These are phyloP conservation scores for Ophiostoma montium DNA, from an alignment of 2,329 filamentous ascomycete species.

Conservation along the genomic window DNA sequence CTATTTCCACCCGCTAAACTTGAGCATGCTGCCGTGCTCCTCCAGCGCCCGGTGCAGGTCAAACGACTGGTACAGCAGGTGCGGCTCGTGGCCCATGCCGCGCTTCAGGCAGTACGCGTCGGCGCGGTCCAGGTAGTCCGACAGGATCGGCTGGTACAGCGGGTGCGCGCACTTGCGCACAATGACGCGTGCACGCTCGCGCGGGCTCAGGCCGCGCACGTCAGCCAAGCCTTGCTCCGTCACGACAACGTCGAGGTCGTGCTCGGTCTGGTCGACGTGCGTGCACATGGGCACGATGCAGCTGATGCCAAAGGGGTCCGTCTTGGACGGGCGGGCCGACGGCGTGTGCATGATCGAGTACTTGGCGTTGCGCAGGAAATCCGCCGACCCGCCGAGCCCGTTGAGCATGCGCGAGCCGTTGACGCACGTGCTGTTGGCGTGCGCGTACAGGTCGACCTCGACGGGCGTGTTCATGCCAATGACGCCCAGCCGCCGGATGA, in stretches of 20 bases:
- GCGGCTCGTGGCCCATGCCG: conserved; percentile 83
- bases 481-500: conserved; percentile 73
- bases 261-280: conserved; percentile 84
- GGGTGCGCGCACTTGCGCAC: conserved; percentile 80
- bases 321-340: conserved; percentile 65
- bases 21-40: conserved; percentile 74
- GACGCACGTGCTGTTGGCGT: conserved; percentile 82
- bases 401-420: conserved; percentile 83
- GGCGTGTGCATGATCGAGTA: conserved; percentile 89
- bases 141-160: conserved; percentile 67
- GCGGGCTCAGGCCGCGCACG: conserved; percentile 65
- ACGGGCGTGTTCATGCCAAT: conserved; percentile 95
- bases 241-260: conserved; percentile 84
- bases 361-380: conserved; percentile 66
- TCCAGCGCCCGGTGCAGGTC: conserved; percentile 77
- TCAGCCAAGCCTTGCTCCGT: conserved; percentile 64
- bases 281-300: conserved; percentile 94
- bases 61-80: conserved; percentile 73
- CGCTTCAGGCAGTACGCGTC: conserved; percentile 75
- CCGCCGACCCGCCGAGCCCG: conserved; percentile 67
- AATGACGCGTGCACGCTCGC: conserved; percentile 70
- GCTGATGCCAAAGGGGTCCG: conserved; percentile 64
- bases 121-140: conserved; percentile 72
- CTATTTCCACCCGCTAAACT: conserved; percentile 40
- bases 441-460: conserved; percentile 88